phyloP scores from a whole-genome alignment of 164 flowering plant genomes.

The Annona cherimola region DNA sequence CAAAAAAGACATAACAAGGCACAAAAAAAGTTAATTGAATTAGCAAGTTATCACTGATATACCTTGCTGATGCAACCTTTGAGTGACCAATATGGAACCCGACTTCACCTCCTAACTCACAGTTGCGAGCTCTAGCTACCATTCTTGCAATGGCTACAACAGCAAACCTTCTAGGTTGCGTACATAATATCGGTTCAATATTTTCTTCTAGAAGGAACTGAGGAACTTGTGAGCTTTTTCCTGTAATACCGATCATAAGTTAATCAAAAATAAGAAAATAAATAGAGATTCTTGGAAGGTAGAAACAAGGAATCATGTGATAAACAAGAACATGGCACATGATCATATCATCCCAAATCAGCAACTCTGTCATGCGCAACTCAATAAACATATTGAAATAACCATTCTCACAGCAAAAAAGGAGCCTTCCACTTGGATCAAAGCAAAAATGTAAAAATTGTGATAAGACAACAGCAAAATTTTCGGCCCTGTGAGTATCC shows the following conservation, averaged over 20 bases:
- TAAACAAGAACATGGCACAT: background rate
- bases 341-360: background rate
- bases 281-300: background rate
- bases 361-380: background rate
- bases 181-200: slow-evolving; percentile 76
- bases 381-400: background rate
- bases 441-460: background rate
- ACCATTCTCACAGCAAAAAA: background rate
- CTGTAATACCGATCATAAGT: slow-evolving; percentile 21
- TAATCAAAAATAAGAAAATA: too few relatives aligned
- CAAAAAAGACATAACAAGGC: background rate
- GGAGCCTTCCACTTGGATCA: background rate
- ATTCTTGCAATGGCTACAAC: slow-evolving; percentile 95
- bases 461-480: background rate
- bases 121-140: slow-evolving; percentile 81
- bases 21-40: background rate
- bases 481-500: background rate
- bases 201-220: slow-evolving; percentile 76
- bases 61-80: slow-evolving; percentile 62
- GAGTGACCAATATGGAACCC: slow-evolving; percentile 96
- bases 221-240: slow-evolving; percentile 98
- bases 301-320: background rate
- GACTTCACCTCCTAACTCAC: slow-evolving; percentile 85
- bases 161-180: slow-evolving; percentile 97
- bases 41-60: slow-evolving; percentile 6